Base-by-base conservation (phyloP, 2,329 filamentous ascomycete genomes). In the Botryotinia globosa region DNA sequence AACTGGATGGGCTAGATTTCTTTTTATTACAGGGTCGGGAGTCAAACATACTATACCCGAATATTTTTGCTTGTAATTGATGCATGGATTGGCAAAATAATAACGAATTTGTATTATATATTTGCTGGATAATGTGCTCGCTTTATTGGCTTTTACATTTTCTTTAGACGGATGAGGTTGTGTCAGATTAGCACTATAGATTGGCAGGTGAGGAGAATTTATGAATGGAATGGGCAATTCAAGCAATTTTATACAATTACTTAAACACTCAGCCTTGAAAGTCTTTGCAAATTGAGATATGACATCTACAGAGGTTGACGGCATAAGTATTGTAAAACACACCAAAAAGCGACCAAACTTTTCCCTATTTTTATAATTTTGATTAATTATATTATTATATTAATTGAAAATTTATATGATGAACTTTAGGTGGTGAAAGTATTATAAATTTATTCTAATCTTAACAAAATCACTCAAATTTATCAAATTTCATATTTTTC, bases 61-160 rank as follows among this genome's bases (percentile, higher is more conserved):
- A 54, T 39, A 56, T 56, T 66, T 54, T 56, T 51, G 64, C 45
- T 18, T 34, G n/a, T 54, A 39, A 29, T 67, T 42, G 48, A 51
- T 67, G 34, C 16, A 39, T 67, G 64, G 48, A 22, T 42, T 67
- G 48, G 66, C n/a, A 59, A 45, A 45, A 66, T 16, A 5, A 66
- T 66, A 45, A 66, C 69, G 69, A 71, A 66, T 56, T 45, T 71
- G 45, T 66, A 71, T 37, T 48, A 71, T 66, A 4, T n/a, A 48
- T 44, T 66, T 64, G 12, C 32, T 71, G 39, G 29, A 48, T 9
- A 20, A 45, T 56, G 37, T 66, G n/a, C 22, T 63, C 9, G 37
- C 22, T 44, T 20, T 20, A 45, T 64, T 5, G 16, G 68, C 32
- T 42, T 51, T 20, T 20, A 9, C 25, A 29, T 14, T 44, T 62